phyloP scores from a whole-genome alignment of 495 filamentous ascomycete species.

The Aspergillus bridgeri region DNA sequence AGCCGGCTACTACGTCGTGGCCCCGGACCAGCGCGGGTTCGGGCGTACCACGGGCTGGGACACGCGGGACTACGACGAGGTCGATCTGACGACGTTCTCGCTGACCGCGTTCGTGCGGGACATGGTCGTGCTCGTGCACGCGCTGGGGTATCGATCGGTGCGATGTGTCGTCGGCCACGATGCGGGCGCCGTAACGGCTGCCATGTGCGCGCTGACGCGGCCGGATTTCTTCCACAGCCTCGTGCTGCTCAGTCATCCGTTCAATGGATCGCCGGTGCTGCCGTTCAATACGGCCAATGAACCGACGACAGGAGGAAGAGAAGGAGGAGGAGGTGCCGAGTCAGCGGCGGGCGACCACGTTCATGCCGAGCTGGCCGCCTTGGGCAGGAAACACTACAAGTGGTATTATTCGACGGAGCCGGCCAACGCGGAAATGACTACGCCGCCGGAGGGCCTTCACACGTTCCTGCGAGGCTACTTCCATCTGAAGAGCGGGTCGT shows the following conservation, averaged over 20 bases:
- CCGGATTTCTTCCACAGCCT: slow-evolving; percentile 60
- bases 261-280: slow-evolving; percentile 45
- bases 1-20: slow-evolving; percentile 60
- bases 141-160: slow-evolving; percentile 55
- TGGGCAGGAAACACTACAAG: slow-evolving; percentile 63
- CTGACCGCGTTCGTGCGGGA: slow-evolving; percentile 60
- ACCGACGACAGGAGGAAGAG: slow-evolving; percentile 5
- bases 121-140: slow-evolving; percentile 56
- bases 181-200: slow-evolving; percentile 57
- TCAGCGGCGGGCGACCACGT: slow-evolving; percentile 26
- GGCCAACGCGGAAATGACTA: slow-evolving; percentile 59
- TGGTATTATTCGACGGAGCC: slow-evolving; percentile 61
- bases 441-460: slow-evolving; percentile 48
- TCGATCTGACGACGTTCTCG: slow-evolving; percentile 55
- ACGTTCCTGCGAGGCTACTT: slow-evolving; percentile 64
- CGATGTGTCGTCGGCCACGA: slow-evolving; percentile 65
- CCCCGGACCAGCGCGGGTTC: slow-evolving; percentile 67
- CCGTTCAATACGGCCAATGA: slow-evolving; percentile 48
- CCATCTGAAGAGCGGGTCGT: slow-evolving; percentile 63
- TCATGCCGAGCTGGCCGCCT: slow-evolving; percentile 50
- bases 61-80: slow-evolving; percentile 41
- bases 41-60: slow-evolving; percentile 65
- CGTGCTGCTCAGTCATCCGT: slow-evolving; percentile 56
- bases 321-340: slow-evolving; percentile 29
- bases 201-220: slow-evolving; percentile 57